Base-by-base conservation (phyloP, 2,329 filamentous ascomycete genomes). In the Monascus ruber region DNA sequence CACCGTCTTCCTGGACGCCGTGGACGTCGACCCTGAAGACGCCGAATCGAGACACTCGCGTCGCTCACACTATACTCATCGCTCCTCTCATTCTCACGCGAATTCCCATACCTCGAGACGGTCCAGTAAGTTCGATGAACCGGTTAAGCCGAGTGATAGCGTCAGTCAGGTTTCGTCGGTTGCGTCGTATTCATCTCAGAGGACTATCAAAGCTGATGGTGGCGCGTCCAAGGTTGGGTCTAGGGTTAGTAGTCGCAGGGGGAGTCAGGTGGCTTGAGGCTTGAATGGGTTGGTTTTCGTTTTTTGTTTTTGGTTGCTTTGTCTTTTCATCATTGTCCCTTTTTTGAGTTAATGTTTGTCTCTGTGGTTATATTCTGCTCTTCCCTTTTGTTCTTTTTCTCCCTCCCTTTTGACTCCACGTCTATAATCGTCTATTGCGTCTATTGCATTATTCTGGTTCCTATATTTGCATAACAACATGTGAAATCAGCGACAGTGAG, bases 21-120 rank as follows among this genome's bases (percentile, higher is more conserved):
- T 57, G 8, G 58, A 63, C 28, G 54, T 60, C 7, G 56, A 66
- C 37, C 63, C 63, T 9, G 79, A 87, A 11, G 69, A 98, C 48
- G 83, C 47, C 11, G 46, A 58, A 39, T 54, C 44, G 10, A 48
- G 51, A 33, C 48, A 47, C 28, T 51, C 55, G 6, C 47, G 55
- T 31, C 31, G 10, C 38, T 24, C 42, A 42, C 1, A 34, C 40
- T 5, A 31, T 11, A 11, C 29, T 31, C 8, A 8, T 31, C 48
- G 47, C 25, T 54, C 51, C 9, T 46, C 44, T 5, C 45, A 50
- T 38, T 59, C 56, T 2, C 58, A 50, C 41, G 36, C 47, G 10
- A 43, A 43, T 7, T 55, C 55, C 4, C 45, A 49, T 28, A 36
- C 47, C 7, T 60, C 59, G 17, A 55, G 44, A 37, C 48, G 53